These are phyloP conservation scores for Dryadomyces quercus-mongolicae DNA, from an alignment of 2,329 filamentous ascomycete species.

Conservation along the genomic window DNA sequence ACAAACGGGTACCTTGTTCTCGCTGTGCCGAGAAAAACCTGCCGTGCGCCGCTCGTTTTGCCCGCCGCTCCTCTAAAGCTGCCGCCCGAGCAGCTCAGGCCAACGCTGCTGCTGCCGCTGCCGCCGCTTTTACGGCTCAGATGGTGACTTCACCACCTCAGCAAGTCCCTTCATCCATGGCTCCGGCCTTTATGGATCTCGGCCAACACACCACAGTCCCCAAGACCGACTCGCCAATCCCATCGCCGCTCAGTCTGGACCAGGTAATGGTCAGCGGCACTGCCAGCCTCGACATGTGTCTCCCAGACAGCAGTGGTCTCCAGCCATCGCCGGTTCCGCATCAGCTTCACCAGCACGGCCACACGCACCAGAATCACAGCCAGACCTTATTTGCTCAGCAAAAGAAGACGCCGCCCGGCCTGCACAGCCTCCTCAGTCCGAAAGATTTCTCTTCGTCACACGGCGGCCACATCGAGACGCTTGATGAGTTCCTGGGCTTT, in stretches of 20 bases:
- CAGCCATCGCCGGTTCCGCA: conserved; percentile 1
- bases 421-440: conserved; percentile 19
- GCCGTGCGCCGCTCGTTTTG: conserved; percentile 35
- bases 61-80: conserved; percentile 36
- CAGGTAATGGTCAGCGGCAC: conserved; percentile 4
- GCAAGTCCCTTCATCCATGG: conserved; percentile 16
- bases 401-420: conserved; percentile 17
- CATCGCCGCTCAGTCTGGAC: conserved; percentile 4
- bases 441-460: conserved; percentile 25
- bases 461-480: conserved; percentile 18
- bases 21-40: conserved; percentile 36
- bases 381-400: conserved; percentile 9
- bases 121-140: conserved; percentile 16
- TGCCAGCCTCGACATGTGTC: conserved; percentile 8
- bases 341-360: neutral
- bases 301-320: conserved; percentile 3
- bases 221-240: conserved; percentile 8
- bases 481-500: conserved; percentile 28
- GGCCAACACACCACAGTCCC: conserved; percentile 16
- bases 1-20: conserved; percentile 36
- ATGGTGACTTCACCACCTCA: conserved; percentile 13
- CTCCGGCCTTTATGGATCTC: conserved; percentile 25
- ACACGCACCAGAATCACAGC: conserved; percentile 14
- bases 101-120: conserved; percentile 19
- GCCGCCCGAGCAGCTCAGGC: conserved; percentile 30